phyloP scores from a whole-genome alignment of 345 rosid species.

The Brassica rapa region DNA sequence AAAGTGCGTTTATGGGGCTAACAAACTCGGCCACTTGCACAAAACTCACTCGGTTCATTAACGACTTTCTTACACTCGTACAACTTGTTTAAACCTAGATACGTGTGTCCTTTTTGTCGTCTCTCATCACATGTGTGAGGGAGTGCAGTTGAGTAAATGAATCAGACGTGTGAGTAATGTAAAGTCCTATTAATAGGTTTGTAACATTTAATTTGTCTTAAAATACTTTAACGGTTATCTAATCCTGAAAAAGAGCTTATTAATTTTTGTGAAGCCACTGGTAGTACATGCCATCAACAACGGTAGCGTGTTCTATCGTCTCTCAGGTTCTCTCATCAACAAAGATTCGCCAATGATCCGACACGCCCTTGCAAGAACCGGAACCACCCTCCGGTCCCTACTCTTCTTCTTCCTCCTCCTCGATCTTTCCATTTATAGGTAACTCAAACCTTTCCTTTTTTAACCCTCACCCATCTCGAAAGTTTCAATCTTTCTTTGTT shows the following conservation, averaged over 20 bases:
- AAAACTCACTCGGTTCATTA: too few species aligned
- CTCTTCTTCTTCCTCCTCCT: slow-evolving; percentile 37
- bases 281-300: slow-evolving; percentile 18
- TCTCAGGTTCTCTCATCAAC: slow-evolving; percentile 2
- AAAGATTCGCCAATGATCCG: slow-evolving; percentile 28
- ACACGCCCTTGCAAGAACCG: slow-evolving; percentile 12
- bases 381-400: slow-evolving; percentile 27
- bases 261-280: background rate
- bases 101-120: background rate
- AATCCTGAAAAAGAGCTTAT: background rate
- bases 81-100: background rate
- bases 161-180: background rate
- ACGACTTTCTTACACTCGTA: background rate
- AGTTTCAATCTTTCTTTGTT: slow-evolving; percentile 7
- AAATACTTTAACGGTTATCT: slow-evolving; percentile 7
- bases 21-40: too few species aligned
- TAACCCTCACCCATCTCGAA: background rate
- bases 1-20: too few species aligned
- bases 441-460: background rate
- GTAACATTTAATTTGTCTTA: background rate
- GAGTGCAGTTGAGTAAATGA: background rate
- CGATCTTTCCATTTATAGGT: slow-evolving; percentile 44
- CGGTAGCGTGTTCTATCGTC: background rate
- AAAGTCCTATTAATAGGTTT: background rate
- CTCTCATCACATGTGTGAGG: background rate